phyloP scores from a whole-genome alignment of 169 alveolate species.

The Cryptosporidium ryanae region DNA sequence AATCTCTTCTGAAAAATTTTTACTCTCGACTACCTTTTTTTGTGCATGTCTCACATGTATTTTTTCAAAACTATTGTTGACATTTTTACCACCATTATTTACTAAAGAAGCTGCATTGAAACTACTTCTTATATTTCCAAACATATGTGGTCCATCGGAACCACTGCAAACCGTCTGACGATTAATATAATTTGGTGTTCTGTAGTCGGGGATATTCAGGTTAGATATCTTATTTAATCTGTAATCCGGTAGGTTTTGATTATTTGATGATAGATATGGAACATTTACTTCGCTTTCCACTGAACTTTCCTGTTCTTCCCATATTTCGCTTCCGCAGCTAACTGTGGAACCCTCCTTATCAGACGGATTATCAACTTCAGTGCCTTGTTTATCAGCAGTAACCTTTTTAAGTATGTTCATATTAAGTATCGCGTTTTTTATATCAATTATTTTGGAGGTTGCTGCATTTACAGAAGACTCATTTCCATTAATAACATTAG shows the following conservation, averaged over 20 bases:
- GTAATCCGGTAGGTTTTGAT: constrained; percentile 49
- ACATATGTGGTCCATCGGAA: constrained; percentile 61
- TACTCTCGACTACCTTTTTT: constrained; percentile 5
- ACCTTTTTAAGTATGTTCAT: neutral
- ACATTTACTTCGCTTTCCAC: constrained; percentile 12
- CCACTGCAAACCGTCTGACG: constrained; percentile 53
- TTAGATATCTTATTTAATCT: constrained; percentile 20
- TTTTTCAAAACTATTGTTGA: neutral
- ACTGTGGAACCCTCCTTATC: neutral
- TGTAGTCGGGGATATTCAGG: constrained; percentile 28
- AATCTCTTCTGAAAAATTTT: neutral
- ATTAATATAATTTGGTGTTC: constrained; percentile 53
- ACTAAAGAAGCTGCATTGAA: neutral
- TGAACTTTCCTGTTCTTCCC: neutral
- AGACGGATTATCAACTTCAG: neutral
- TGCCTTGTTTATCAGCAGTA: neutral
- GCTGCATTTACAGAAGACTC: constrained; percentile 15
- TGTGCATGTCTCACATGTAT: constrained; percentile 20
- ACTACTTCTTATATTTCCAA: constrained; percentile 13
- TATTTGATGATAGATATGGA: constrained; percentile 22
- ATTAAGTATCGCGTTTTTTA: constrained; percentile 27
- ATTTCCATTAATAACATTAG: constrained; percentile 29
- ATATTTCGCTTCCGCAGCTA: neutral
- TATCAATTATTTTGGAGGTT: constrained; percentile 24
- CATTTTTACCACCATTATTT: neutral